A percentile compares a stretch with the other conserved stretches of the same genome.
phyloP scores from a whole-genome alignment of 768 basidiomycete genomes.

The Russula vinacea region DNA sequence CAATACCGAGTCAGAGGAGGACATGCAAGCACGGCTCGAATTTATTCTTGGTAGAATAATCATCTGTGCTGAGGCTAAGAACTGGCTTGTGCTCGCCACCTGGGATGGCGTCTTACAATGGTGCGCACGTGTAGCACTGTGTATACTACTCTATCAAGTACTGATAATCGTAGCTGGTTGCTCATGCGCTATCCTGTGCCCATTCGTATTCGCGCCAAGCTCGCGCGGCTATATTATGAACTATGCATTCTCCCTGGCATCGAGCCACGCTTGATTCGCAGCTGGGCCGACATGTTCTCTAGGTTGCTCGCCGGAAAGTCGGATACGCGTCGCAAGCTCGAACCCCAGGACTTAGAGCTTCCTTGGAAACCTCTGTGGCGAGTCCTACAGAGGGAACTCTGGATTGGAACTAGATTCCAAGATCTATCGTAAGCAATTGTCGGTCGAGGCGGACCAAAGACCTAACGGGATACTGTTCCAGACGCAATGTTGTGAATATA shows the following conservation, averaged over 20 bases:
- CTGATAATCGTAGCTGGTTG: constrained; percentile 56
- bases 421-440: constrained; percentile 51
- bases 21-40: constrained; percentile 69
- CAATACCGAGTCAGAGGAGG: constrained; percentile 62
- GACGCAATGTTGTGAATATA: constrained; percentile 66
- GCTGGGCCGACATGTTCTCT: constrained; percentile 76
- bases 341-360: constrained; percentile 61
- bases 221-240: constrained; percentile 75
- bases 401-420: constrained; percentile 61
- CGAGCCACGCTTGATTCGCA: constrained; percentile 65
- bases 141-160: constrained; percentile 1
- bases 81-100: constrained; percentile 68
- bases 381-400: constrained; percentile 66
- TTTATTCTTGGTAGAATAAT: constrained; percentile 64
- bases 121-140: constrained; percentile 38
- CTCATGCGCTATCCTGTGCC: constrained; percentile 76
- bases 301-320: constrained; percentile 66
- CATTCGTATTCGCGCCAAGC: constrained; percentile 63
- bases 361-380: constrained; percentile 79
- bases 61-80: constrained; percentile 68
- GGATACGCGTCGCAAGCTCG: constrained; percentile 63
- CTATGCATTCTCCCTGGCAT: constrained; percentile 73
- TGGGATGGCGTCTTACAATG: constrained; percentile 83
- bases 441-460: neutral
- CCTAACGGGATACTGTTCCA: constrained; percentile 10